These are phyloP conservation scores for Sutorius australiensis DNA, from an alignment of 768 basidiomycete genomes.

Conservation along the genomic window DNA sequence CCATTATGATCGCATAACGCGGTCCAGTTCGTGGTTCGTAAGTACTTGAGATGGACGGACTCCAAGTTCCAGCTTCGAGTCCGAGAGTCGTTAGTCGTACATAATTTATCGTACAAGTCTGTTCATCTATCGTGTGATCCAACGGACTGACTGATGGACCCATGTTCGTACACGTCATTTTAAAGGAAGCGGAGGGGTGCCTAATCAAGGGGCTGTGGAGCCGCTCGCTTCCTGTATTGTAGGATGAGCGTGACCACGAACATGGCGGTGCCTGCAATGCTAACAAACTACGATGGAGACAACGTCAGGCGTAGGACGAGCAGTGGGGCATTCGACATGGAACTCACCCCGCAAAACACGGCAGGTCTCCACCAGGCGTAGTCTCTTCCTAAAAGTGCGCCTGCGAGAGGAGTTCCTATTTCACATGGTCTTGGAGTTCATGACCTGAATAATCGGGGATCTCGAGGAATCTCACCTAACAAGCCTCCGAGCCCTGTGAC, in stretches of 20 bases:
- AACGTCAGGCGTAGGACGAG: neutral
- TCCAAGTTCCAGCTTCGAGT: neutral
- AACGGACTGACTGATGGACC: neutral
- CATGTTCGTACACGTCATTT: neutral
- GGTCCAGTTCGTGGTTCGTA: neutral
- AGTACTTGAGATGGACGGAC: neutral
- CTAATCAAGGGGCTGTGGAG: neutral
- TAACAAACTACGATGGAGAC: conserved; percentile 11
- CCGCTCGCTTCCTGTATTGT: neutral
- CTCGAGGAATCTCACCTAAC: conserved; percentile 12
- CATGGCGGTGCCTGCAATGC: conserved; percentile 13
- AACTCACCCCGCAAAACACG: conserved; percentile 43
- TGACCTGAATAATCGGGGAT: conserved; percentile 1
- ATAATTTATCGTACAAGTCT: neutral
- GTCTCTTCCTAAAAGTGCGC: conserved; percentile 47
- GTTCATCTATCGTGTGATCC: neutral
- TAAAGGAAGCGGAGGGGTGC: neutral
- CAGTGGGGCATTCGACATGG: neutral
- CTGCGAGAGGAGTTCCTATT: conserved; percentile 52
- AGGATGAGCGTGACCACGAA: conserved; percentile 10
- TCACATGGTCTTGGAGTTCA: conserved; percentile 16
- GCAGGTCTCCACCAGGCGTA: conserved; percentile 57
- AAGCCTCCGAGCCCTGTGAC: conserved; percentile 24
- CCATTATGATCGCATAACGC: too few relatives aligned
- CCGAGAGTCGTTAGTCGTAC: neutral